Conservation (phyloP, 1,284 basidiomycete species). For the Ustilago shanxiensis region DNA sequence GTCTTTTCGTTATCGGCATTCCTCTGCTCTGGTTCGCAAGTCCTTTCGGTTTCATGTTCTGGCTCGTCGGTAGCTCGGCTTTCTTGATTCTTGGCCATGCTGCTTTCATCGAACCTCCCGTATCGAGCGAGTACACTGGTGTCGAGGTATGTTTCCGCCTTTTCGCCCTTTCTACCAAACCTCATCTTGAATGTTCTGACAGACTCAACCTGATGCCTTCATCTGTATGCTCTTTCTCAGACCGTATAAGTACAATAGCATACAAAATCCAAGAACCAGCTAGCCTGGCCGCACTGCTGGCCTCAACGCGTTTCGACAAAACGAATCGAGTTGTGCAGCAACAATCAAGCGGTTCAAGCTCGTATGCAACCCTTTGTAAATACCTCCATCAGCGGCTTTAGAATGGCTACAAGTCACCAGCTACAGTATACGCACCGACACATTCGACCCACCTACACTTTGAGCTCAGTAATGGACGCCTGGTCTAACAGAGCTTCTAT, state of each 20-base stretch:
- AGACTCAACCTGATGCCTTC: not conserved
- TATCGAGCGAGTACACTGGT: constrained; percentile 86
- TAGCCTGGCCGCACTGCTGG: not conserved
- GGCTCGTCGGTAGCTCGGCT: constrained; percentile 70
- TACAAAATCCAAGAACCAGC: not conserved
- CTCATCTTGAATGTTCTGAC: not conserved
- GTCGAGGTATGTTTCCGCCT: constrained; percentile 73
- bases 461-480: not conserved
- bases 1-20: constrained; percentile 70
- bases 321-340: not conserved
- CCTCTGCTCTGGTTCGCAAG: constrained; percentile 65
- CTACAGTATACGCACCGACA: not conserved
- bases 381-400: not conserved
- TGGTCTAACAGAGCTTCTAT: too few relatives aligned
- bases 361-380: not conserved
- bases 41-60: constrained; percentile 68
- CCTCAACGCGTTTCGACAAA: not conserved
- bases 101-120: constrained; percentile 84
- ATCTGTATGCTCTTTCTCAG: not conserved
- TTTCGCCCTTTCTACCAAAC: not conserved
- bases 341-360: not conserved
- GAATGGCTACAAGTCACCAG: constrained; percentile 7
- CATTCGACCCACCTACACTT: not conserved
- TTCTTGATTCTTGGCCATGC: constrained; percentile 80
- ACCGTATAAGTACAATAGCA: not conserved